phyloP scores from a whole-genome alignment of 768 basidiomycete species.

The Neoboletus magnificus region DNA sequence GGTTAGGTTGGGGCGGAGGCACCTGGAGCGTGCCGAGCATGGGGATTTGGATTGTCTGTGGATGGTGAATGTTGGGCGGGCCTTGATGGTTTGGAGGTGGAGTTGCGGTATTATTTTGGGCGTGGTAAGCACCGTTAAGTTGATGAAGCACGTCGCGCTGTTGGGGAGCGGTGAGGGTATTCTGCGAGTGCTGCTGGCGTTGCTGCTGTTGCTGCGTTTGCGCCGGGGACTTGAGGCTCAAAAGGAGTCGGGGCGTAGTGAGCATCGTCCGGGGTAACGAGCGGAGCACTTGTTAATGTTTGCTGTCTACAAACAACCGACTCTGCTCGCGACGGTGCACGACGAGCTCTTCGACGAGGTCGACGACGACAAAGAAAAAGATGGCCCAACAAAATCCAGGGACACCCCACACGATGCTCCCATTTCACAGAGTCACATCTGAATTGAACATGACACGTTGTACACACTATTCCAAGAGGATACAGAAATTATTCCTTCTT shows the following conservation, averaged over 20 bases:
- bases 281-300: conserved; percentile 25
- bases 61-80: conserved; percentile 35
- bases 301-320: conserved; percentile 33
- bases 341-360: conserved; percentile 7
- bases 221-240: conserved; percentile 31
- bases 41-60: conserved; percentile 50
- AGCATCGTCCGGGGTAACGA: conserved; percentile 28
- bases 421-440: conserved; percentile 8
- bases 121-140: conserved; percentile 29
- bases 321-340: conserved; percentile 12
- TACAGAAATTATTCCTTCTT: conserved; percentile 76
- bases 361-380: conserved; percentile 10
- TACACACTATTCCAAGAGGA: conserved; percentile 47
- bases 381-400: conserved; percentile 5
- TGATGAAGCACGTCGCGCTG: conserved; percentile 31
- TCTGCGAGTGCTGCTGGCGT: conserved; percentile 26
- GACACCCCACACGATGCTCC: not conserved
- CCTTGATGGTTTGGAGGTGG: conserved; percentile 15
- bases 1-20: conserved; percentile 49
- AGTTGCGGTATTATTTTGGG: conserved; percentile 17
- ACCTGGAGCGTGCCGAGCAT: conserved; percentile 75
- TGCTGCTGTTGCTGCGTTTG: conserved; percentile 22
- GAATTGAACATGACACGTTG: no score
- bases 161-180: conserved; percentile 24
- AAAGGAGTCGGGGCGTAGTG: conserved; percentile 32